These are phyloP conservation scores for Stachybotrys chlorohalonatus DNA, from an alignment of 2,329 filamentous ascomycete species.

Conservation along the genomic window DNA sequence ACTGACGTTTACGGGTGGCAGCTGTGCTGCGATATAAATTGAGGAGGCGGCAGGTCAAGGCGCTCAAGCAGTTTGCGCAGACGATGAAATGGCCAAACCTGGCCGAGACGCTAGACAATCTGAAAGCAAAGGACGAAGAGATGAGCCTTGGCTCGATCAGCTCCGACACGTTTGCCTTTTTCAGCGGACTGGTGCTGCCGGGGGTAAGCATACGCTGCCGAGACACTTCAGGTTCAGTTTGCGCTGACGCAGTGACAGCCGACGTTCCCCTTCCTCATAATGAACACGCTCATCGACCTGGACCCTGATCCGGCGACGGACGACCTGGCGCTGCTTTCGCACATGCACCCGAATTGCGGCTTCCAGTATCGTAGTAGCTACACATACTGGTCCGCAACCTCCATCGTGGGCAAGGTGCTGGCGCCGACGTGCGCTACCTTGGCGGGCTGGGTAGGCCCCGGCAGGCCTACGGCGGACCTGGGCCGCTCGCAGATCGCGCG, in stretches of 20 bases:
- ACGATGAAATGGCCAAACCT: conserved; percentile 74
- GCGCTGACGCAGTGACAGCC: conserved; percentile 23
- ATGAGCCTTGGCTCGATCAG: conserved; percentile 50
- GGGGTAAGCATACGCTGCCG: conserved; percentile 37
- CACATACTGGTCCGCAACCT: conserved; percentile 67
- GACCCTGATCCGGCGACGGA: conserved; percentile 60
- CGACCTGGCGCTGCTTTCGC: conserved; percentile 56
- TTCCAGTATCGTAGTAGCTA: conserved; percentile 68
- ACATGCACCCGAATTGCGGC: conserved; percentile 59
- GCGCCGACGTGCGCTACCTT: conserved; percentile 62
- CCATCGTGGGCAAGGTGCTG: conserved; percentile 67
- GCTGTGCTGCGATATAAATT: conserved; percentile 56
- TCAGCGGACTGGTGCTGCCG: conserved; percentile 64
- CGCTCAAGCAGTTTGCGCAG: conserved; percentile 58
- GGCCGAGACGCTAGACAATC: conserved; percentile 49
- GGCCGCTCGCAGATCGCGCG: conserved; percentile 60
- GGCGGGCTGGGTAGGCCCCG: conserved; percentile 68
- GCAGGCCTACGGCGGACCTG: conserved; percentile 58
- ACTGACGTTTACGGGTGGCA: conserved; percentile 4
- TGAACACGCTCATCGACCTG: conserved; percentile 70
- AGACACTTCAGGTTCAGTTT: background rate
- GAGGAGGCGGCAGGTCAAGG: conserved; percentile 59
- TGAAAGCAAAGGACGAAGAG: conserved; percentile 52
- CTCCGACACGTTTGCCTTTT: conserved; percentile 69
- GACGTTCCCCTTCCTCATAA: conserved; percentile 64